Base-by-base conservation (phyloP, 768 basidiomycete species). In the Russula sp. region DNA sequence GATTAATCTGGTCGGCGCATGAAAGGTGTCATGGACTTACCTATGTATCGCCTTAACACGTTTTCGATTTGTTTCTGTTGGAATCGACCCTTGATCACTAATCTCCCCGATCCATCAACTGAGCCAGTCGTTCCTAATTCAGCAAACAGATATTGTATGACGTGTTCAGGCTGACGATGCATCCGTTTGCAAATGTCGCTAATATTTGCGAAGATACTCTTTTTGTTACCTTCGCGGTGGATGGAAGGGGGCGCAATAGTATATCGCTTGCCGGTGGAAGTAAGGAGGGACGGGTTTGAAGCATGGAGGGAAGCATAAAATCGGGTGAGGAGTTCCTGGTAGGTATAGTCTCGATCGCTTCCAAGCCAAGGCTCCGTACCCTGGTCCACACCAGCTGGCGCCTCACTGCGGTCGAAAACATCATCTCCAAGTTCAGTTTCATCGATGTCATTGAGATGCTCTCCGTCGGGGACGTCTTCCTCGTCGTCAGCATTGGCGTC, bases 31-130 rank as follows among this genome's bases (percentile, higher is more conserved):
- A 50, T 27, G 10, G 42, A 79, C 87, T 68, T 74, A 95, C 94
- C 91, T 70, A 98, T 98, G 75, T 99, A 99, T 61, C 94, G 85
- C 72, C 97, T 83, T 68, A 99, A 76, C 11, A 99, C 93, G 73
- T 96, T 96, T 77, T 99, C 96, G 67, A 98, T 88, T 72, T 97
- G 95, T 76, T 98, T 98, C 74, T 96, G 96, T 71, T 94, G 94
- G 84, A 98, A 99, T 68, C 93, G 85, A 69, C 97, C 97, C 75
- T 91, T 96, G 82, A 99, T 98, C 70, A 98, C 90, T 62, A 99
- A 79, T 49, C 95, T 86, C 20, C 89, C 89, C 1, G 86, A 84
- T 62, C 94, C 97, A 69, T 98, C 97, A 47, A 98, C 91, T 42
- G 88, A 91, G 62, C 96, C 96, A 27, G 89, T 96, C 14, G 97